Percentiles rank a stretch among this genome's conserved stretches.
phyloP scores from a whole-genome alignment of 805 yeast species.

The Candida peoriensis region DNA sequence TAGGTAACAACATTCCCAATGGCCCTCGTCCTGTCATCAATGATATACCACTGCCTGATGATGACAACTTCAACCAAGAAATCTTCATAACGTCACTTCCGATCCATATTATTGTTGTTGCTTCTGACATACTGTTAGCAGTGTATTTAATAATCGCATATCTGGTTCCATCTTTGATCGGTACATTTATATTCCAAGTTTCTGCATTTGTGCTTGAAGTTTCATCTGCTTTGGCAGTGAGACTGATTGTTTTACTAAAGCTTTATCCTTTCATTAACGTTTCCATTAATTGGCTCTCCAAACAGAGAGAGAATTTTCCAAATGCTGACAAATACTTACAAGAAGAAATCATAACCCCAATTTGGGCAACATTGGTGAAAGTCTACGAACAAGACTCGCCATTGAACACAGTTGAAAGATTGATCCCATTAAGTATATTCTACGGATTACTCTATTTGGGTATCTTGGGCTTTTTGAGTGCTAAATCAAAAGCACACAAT shows the following conservation, averaged over 20 bases:
- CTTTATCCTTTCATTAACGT: slow-evolving; percentile 1
- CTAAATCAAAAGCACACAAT: slow-evolving; percentile 23
- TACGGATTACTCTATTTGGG: slow-evolving; percentile 26
- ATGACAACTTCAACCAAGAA: slow-evolving; percentile 12
- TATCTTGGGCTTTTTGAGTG: slow-evolving; percentile 27
- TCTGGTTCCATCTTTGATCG: slow-evolving; percentile 44
- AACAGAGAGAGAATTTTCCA: slow-evolving; percentile 1
- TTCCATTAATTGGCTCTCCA: neutral
- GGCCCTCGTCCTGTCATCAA: too few relatives aligned
- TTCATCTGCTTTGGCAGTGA: slow-evolving; percentile 7
- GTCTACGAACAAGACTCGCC: slow-evolving; percentile 22
- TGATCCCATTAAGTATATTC: slow-evolving; percentile 31
- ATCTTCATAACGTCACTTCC: slow-evolving; percentile 14
- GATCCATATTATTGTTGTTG: slow-evolving; percentile 14
- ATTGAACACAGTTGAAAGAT: slow-evolving; percentile 33
- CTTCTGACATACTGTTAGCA: slow-evolving; percentile 26
- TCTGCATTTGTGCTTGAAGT: slow-evolving; percentile 10
- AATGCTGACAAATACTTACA: slow-evolving; percentile 5
- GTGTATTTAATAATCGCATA: slow-evolving; percentile 38
- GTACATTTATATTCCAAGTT: slow-evolving; percentile 24
- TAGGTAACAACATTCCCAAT: slow-evolving; percentile 1
- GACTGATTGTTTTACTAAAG: neutral
- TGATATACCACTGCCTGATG: too few relatives aligned
- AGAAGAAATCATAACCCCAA: slow-evolving; percentile 17
- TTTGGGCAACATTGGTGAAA: slow-evolving; percentile 10